Evolutionary conservation across 768 basidiomycete genomes (phyloP), one percentile per base, ranked within the genome.

Genomic region (Mycena crocata): DNA sequence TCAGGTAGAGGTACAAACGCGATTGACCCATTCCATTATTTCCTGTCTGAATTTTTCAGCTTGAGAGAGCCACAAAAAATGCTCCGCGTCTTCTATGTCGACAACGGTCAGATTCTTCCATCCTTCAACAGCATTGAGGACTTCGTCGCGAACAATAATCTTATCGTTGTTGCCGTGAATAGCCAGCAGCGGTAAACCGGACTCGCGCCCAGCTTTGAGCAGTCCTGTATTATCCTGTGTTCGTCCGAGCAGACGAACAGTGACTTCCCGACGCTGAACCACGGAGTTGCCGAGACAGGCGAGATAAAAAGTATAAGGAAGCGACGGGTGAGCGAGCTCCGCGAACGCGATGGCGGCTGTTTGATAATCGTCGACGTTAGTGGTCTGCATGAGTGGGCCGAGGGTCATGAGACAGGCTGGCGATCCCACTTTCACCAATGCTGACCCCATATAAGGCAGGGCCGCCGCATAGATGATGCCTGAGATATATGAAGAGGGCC

Each of bases 81-180:
- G 80, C 49, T 76, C 78, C 21, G 72, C 75, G 15, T 76, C 70
- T 9, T 68, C 64, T 15, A 80, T 61, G 42, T 73, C 73, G 8
- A 76, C 70, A 15, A 69, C 61, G 23, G 51, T 73, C 55, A 72
- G 52, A 57, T 76, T 66, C 57, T 61, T 69, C 76, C 78, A 78
- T 9, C 66, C 73, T 39, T 67, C 70, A 37, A 73, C 56, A 21
- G 66, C 71, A n/a, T 73, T 59, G 52, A 75, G 62, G 19, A 65
- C 67, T 54, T 56, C 78, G 28, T 72, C 66, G 12, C 67, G 59
- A n/a, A 67, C 57, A 26, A 75, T 65, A 26, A 77, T 49, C 23
- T 67, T 59, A 67, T 80, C 81, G 46, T 70, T 56, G 55, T 65
- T 62, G n/a, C 76, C 76, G 40, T 72, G 50, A 8, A 81, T 52